Evolutionary conservation across 73 alveolate species (phyloP), one percentile per base, ranked within the genome.

Genomic region (Breviolum minutum): DNA sequence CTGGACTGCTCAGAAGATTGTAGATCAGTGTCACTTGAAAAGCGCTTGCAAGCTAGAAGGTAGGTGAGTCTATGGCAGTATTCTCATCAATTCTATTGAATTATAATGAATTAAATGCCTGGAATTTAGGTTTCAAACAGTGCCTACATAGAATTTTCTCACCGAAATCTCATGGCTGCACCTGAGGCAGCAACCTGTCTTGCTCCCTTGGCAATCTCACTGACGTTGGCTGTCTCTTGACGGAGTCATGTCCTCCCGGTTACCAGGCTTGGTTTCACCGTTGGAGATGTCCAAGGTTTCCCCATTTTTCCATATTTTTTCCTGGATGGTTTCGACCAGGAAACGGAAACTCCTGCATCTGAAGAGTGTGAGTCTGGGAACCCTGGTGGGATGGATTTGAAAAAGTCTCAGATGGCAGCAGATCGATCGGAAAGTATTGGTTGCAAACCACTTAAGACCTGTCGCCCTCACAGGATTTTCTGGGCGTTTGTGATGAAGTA

Each of bases 171-270:
- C 63, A 17, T 27, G 86, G 24, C 81, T 16, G 13, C 40, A 20
- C 81, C 24, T 14, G 27, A 87, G 95, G 95, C 48, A 71, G 60
- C 61, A 89, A 89, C 85, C 19, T 69, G 62, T 63, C 86, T 13
- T 89, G 95, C 95, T 30, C 30, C 63, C 71, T 89, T 69, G 95
- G 95, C 86, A 89, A 89, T 73, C 95, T 89, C 73, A 26, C 86
- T 10, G 95, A 32, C 62, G 24, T 89, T 29, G 79, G 26, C 30
- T 85, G 95, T 30, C 54, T 24, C n/a, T 29, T 79, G 66, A 32
- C 10, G 87, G 87, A 79, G 27, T 66, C 64, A 29, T 79, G 87
- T 63, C 64, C 27, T 24, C 48, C 87, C 66, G 87, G 64, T 30
- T 27, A 11, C 63, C 64, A 79, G 87, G 87, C 63, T 62, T 66